A percentile compares a stretch with the other conserved stretches of the same genome.
Conservation (phyloP, 1,284 basidiomycete species). For the Heimioporus retisporus region DNA sequence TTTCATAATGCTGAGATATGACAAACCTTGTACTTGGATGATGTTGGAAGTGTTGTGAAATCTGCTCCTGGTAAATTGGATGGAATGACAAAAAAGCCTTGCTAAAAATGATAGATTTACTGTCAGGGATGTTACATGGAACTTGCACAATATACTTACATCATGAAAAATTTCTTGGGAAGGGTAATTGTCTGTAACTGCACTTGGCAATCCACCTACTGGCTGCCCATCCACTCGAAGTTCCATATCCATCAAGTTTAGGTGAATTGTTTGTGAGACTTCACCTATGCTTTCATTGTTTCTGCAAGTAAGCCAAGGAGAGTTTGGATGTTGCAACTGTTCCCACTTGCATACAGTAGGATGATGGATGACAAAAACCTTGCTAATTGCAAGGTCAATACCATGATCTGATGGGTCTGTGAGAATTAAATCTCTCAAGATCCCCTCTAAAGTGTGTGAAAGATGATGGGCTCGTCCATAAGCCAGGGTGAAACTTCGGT, state of each 20-base stretch:
- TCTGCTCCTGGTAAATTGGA: slow-evolving; percentile 46
- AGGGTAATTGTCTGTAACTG: slow-evolving; percentile 35
- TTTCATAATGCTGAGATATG: too few relatives aligned
- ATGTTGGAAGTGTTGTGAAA: slow-evolving; percentile 35
- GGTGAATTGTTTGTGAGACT: background rate
- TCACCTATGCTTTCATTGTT: background rate
- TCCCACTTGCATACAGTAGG: background rate
- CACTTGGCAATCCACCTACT: slow-evolving; percentile 47
- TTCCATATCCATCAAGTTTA: slow-evolving; percentile 9
- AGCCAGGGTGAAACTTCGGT: too few relatives aligned
- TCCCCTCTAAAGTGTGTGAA: too few relatives aligned
- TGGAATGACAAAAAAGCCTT: slow-evolving; percentile 47
- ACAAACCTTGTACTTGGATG: slow-evolving; percentile 27
- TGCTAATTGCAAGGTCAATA: slow-evolving; percentile 47
- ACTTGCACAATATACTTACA: slow-evolving; percentile 24
- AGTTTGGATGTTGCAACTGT: background rate
- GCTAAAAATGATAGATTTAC: slow-evolving; percentile 29
- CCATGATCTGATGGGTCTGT: slow-evolving; percentile 20
- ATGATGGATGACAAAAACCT: background rate
- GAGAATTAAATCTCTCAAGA: too few relatives aligned
- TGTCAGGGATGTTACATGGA: too few relatives aligned
- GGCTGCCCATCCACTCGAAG: slow-evolving; percentile 43
- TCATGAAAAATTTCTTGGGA: slow-evolving; percentile 36
- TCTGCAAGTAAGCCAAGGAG: slow-evolving; percentile 9
- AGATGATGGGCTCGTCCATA: too few relatives aligned